Evolutionary conservation across 2,329 filamentous ascomycete species (phyloP).

Genomic region (Diplodia mutila): DNA sequence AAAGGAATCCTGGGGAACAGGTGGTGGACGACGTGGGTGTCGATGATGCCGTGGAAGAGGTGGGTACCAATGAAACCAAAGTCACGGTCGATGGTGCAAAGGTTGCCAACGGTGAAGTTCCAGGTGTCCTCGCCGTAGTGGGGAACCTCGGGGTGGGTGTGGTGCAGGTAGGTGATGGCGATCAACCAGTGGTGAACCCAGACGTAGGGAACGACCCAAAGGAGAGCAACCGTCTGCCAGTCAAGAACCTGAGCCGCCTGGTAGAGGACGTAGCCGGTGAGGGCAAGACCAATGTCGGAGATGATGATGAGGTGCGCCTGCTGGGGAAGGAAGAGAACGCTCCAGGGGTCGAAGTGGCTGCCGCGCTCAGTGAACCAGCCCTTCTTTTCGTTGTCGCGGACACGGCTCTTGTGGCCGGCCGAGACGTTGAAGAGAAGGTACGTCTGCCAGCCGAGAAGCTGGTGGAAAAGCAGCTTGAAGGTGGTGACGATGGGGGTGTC

Average conservation of each 20-base stretch:
- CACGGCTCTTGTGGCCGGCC: conserved; percentile 21
- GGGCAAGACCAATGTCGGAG: conserved; percentile 64
- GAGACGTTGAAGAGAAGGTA: conserved; percentile 64
- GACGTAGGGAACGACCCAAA: conserved; percentile 68
- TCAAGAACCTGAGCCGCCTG: conserved; percentile 55
- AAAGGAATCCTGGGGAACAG: conserved; percentile 64
- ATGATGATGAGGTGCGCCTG: conserved; percentile 62
- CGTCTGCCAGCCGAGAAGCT: conserved; percentile 66
- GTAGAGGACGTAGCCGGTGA: conserved; percentile 54
- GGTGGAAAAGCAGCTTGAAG: conserved; percentile 61
- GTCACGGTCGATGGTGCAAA: conserved; percentile 66
- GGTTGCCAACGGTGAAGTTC: conserved; percentile 65
- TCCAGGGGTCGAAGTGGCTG: conserved; percentile 64
- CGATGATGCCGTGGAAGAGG: conserved; percentile 69
- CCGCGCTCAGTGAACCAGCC: conserved; percentile 24
- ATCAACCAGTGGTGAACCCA: conserved; percentile 76
- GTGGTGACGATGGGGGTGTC: conserved; percentile 64
- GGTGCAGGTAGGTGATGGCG: conserved; percentile 75
- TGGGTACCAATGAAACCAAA: conserved; percentile 68
- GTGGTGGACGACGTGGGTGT: conserved; percentile 67
- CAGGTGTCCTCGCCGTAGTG: conserved; percentile 64
- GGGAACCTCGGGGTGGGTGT: conserved; percentile 63
- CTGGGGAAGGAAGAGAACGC: conserved; percentile 62
- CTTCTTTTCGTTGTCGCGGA: conserved; percentile 22
- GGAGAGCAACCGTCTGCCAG: conserved; percentile 57